These are phyloP conservation scores for Podaxis sp. DNA, from an alignment of 768 basidiomycete species.

Conservation along the genomic window DNA sequence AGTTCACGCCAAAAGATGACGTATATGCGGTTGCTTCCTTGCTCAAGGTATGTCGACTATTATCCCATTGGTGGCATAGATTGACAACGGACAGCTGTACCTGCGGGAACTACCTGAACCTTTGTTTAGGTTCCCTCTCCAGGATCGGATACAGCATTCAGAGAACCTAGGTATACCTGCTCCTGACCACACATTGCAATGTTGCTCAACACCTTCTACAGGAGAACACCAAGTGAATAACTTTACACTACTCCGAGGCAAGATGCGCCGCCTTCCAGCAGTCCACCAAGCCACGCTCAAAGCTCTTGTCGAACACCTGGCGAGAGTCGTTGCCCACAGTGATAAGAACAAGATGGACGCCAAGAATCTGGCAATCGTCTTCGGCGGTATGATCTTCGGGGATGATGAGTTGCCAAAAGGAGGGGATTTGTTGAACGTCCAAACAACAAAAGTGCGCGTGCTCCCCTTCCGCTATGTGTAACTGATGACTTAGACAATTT, in stretches of 20 bases:
- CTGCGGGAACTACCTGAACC: conserved; percentile 89
- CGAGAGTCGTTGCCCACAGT: conserved; percentile 61
- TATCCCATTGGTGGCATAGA: conserved; percentile 8
- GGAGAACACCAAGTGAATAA: conserved; percentile 71
- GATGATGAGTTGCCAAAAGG: conserved; percentile 86
- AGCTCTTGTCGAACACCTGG: conserved; percentile 79
- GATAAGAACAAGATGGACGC: conserved; percentile 93
- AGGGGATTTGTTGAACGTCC: conserved; percentile 75
- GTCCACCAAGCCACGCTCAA: conserved; percentile 87
- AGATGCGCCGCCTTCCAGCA: conserved; percentile 78
- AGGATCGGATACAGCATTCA: conserved; percentile 80
- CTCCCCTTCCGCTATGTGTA: background rate
- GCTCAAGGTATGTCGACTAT: conserved; percentile 60
- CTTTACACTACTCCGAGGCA: conserved; percentile 79
- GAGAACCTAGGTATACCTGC: conserved; percentile 63
- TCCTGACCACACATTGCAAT: background rate
- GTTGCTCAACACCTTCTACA: conserved; percentile 27
- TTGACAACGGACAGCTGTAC: conserved; percentile 51
- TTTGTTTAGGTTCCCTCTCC: conserved; percentile 76
- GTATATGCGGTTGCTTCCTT: conserved; percentile 82
- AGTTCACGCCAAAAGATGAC: conserved; percentile 77
- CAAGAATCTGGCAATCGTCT: conserved; percentile 90
- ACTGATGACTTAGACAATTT: background rate
- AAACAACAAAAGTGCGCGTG: conserved; percentile 63
- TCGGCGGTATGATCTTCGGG: conserved; percentile 86